Evolutionary conservation across 164 flowering plant genomes (phyloP).

Genomic region (Aristolochia fimbriata): DNA sequence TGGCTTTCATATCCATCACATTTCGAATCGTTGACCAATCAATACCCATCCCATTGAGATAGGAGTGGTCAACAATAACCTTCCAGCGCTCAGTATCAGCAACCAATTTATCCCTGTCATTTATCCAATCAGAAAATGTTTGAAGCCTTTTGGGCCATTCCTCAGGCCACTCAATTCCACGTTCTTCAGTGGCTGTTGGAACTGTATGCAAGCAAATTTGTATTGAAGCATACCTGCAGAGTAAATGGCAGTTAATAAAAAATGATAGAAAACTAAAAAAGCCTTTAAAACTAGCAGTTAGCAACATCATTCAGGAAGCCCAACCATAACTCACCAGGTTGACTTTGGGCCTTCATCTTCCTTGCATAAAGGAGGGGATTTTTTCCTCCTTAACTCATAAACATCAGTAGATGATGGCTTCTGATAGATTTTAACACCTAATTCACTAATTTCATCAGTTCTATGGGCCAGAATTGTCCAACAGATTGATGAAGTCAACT

Average conservation of each 20-base stretch:
- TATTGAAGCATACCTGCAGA: conserved; percentile 65
- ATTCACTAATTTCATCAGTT: conserved; percentile 70
- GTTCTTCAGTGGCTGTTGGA: conserved; percentile 81
- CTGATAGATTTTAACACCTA: conserved; percentile 81
- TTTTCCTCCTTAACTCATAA: conserved; percentile 76
- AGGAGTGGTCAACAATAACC: conserved; percentile 64
- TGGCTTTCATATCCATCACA: conserved; percentile 85
- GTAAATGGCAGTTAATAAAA: not conserved
- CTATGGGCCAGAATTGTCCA: conserved; percentile 92
- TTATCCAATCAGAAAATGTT: conserved; percentile 76
- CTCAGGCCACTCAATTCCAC: conserved; percentile 92
- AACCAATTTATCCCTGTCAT: conserved; percentile 39
- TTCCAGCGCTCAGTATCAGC: conserved; percentile 80
- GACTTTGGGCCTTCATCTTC: conserved; percentile 91
- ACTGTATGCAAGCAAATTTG: conserved; percentile 60
- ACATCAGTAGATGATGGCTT: conserved; percentile 84
- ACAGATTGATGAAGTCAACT: conserved; percentile 79
- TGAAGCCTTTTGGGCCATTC: conserved; percentile 97
- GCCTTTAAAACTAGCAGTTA: not conserved
- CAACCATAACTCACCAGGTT: conserved; percentile 53
- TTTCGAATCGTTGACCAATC: conserved; percentile 77
- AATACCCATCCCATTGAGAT: conserved; percentile 79
- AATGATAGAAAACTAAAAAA: not conserved
- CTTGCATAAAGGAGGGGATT: conserved; percentile 73
- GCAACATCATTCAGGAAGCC: not conserved